Percentiles rank a stretch among this genome's conserved stretches.
Conservation (phyloP, 345 rosid genomes). For the Gossypium mustelinum region DNA sequence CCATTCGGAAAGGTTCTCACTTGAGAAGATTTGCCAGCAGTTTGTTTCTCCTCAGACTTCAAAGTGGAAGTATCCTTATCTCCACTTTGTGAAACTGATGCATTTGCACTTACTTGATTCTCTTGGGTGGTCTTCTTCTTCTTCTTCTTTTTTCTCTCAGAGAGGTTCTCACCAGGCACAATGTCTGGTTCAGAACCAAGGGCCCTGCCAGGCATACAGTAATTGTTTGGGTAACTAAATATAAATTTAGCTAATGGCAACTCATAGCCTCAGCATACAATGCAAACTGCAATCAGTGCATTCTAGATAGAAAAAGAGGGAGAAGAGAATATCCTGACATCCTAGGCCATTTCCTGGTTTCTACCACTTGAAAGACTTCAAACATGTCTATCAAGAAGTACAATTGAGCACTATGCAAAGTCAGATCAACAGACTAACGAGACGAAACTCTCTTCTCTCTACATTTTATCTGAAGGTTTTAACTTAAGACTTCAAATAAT, state of each 20-base stretch:
- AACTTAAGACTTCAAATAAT: neutral
- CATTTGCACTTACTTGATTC: conserved; percentile 21
- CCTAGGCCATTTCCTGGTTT: neutral
- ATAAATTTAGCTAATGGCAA: neutral
- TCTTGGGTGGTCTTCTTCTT: conserved; percentile 57
- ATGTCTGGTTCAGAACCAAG: conserved; percentile 24
- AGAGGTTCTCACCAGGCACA: conserved; percentile 30
- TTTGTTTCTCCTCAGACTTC: conserved; percentile 30
- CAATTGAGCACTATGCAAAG: neutral
- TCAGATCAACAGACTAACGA: neutral
- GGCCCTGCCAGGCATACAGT: conserved; percentile 27
- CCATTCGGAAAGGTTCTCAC: conserved; percentile 77
- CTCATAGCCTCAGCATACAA: conserved; percentile 2
- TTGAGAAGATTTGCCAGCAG: conserved; percentile 51
- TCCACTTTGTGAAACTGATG: conserved; percentile 26
- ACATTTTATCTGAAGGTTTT: neutral
- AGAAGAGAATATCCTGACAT: neutral
- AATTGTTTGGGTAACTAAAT: conserved; percentile 4
- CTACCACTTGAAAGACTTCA: neutral
- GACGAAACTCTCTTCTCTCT: neutral
- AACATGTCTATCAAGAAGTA: neutral
- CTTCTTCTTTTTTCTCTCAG: conserved; percentile 63
- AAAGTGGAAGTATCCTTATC: conserved; percentile 29
- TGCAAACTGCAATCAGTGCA: neutral
- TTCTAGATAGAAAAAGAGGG: neutral